Evolutionary conservation across 352 stramenopile species (phyloP).

Genomic region (Pilasporangium apinafurcum): DNA sequence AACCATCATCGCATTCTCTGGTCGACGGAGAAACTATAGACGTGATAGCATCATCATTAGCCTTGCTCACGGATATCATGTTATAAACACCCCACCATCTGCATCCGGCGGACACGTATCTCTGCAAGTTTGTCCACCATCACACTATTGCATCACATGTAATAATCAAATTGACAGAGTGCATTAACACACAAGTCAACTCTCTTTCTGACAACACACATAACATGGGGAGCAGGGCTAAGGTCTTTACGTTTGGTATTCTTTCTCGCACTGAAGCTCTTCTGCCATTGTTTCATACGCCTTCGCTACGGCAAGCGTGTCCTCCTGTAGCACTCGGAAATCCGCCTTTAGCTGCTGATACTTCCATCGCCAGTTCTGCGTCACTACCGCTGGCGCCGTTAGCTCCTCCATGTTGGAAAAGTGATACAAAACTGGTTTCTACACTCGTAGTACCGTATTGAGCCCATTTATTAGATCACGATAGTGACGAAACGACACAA

Average conservation of each 20-base stretch:
- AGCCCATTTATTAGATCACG: too few relatives aligned
- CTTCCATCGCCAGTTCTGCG: conserved; percentile 1
- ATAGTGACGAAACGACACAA: too few relatives aligned
- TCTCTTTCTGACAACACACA: conserved; percentile 7
- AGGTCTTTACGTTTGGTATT: conserved; percentile 36
- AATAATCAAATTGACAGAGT: neutral
- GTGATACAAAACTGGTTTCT: too few relatives aligned
- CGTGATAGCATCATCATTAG: neutral
- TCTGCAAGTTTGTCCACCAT: conserved; percentile 36
- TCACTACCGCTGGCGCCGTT: neutral
- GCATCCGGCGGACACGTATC: conserved; percentile 38
- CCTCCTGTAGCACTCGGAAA: conserved; percentile 24
- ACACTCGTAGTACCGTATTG: too few relatives aligned
- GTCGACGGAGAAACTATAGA: conserved; percentile 22
- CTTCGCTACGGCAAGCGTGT: conserved; percentile 22
- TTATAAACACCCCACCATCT: conserved; percentile 14
- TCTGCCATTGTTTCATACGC: conserved; percentile 24
- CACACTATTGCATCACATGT: conserved; percentile 13
- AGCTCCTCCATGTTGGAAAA: conserved; percentile 2
- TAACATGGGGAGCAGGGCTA: too few relatives aligned
- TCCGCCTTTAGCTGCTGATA: conserved; percentile 16
- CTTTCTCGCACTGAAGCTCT: conserved; percentile 25
- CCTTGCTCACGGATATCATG: neutral
- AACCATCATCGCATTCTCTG: conserved; percentile 21
- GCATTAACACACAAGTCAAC: neutral